A percentile compares a stretch with the other conserved stretches of the same genome.
phyloP scores from a whole-genome alignment of 768 basidiomycete species.

The Polyporus arcularius region DNA sequence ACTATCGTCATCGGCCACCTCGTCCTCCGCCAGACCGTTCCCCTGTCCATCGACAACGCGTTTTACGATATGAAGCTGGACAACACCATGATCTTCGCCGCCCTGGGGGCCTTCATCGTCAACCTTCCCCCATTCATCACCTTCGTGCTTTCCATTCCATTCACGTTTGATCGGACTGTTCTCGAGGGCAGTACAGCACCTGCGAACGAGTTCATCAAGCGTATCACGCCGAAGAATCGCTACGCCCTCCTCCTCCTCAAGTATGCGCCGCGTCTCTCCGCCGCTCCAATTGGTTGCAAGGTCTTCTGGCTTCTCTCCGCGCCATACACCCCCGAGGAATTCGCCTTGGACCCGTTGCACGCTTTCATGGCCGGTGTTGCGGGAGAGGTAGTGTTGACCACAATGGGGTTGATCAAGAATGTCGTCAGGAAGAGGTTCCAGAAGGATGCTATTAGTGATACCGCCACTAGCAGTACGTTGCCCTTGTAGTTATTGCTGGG shows the following conservation, averaged over 20 bases:
- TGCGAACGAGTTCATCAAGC: conserved; percentile 12
- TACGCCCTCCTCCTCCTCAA: conserved; percentile 1
- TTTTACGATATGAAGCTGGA: not conserved
- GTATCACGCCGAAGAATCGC: conserved; percentile 10
- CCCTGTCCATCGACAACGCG: not conserved
- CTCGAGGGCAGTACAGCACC: conserved; percentile 6
- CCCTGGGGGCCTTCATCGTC: conserved; percentile 9
- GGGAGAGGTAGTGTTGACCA: conserved; percentile 4
- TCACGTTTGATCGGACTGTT: conserved; percentile 13
- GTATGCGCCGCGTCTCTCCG: conserved; percentile 6
- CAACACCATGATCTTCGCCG: conserved; percentile 13
- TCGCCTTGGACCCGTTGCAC: conserved; percentile 2
- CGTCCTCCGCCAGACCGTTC: conserved; percentile 7
- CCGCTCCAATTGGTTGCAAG: conserved; percentile 6
- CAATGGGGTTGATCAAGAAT: not conserved
- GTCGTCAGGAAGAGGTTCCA: not conserved
- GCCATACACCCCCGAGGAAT: not conserved
- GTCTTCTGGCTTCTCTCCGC: not conserved
- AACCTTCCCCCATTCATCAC: conserved; percentile 9
- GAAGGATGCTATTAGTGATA: not conserved
- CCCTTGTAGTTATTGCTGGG: not conserved
- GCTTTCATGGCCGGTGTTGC: conserved; percentile 1
- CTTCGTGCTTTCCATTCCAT: conserved; percentile 11
- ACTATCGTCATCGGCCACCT: conserved; percentile 11
- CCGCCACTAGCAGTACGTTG: not conserved